phyloP scores from a whole-genome alignment of 2,329 filamentous ascomycete genomes.

The Microcyclosporella mali region DNA sequence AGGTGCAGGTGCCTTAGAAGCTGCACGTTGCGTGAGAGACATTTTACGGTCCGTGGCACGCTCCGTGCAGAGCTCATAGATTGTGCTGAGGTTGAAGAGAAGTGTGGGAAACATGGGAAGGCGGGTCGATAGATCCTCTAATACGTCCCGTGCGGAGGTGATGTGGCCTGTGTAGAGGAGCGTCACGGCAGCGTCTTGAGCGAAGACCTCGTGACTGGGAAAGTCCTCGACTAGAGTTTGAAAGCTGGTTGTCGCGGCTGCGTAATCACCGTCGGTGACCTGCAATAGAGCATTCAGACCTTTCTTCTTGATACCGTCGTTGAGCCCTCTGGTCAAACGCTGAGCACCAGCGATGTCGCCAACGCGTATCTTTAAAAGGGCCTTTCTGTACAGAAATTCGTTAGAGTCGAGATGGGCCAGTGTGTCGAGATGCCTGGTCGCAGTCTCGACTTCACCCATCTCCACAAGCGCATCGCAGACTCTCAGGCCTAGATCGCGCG shows the following conservation, averaged over 20 bases:
- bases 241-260: conserved; percentile 59
- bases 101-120: conserved; percentile 68
- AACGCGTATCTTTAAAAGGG: conserved; percentile 69
- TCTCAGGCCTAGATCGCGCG: conserved; percentile 67
- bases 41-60: conserved; percentile 64
- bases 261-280: conserved; percentile 72
- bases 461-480: conserved; percentile 64
- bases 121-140: conserved; percentile 60
- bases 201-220: conserved; percentile 60
- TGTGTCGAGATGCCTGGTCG: conserved; percentile 63
- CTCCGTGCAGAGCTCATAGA: conserved; percentile 89
- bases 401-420: conserved; percentile 44
- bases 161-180: conserved; percentile 75
- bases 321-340: conserved; percentile 9
- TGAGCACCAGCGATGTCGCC: conserved; percentile 58
- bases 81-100: conserved; percentile 81
- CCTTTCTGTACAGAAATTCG: conserved; percentile 39
- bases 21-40: conserved; percentile 48
- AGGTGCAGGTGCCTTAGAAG: conserved; percentile 15
- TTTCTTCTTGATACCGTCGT: conserved; percentile 25
- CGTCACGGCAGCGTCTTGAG: conserved; percentile 78
- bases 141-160: conserved; percentile 59
- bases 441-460: conserved; percentile 82
- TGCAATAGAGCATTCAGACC: conserved; percentile 63
- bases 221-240: conserved; percentile 42